Evolutionary conservation across 306 rosid genomes (phyloP), one percentile per base, ranked within the genome.

Genomic region (Gillenia trifoliata): DNA sequence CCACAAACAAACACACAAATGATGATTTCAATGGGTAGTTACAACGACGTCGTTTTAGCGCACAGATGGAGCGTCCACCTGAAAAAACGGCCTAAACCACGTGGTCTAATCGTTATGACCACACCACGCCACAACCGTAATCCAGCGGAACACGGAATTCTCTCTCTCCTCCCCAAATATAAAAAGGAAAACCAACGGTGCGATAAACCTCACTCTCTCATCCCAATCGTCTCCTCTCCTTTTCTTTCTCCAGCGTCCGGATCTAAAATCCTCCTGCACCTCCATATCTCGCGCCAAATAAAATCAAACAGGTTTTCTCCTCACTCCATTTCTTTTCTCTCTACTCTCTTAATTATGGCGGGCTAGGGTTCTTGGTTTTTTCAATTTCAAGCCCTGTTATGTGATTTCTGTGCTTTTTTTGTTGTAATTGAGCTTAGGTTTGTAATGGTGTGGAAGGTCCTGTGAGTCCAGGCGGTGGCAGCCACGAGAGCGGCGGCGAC

Each of bases 241-340:
- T 86, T 86, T 16, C 81, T 97, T 90, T 95, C 88, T 92, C 93
- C 98, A 95, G 93, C 98, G 98, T 95, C 97, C 97, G 99, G n/a
- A 94, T 93, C 85, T 85, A 71, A 41, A 83, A 75, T 71, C 87
- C 86, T 85, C 77, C 50, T 67, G 43, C 61, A 76, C 19, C 88
- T 56, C 76, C 16, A 26, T 26, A 88, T 86, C 98, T 81, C 98
- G 96, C 97, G 89, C 91, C 93, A 86, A 88, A 76, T 59, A 11
- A 59, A 26, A 59, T 13, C n/a, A 29, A 26, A 59, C 34, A 59
- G 64, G 64, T 59, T 17, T 52, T n/a, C 33, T 52, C 61, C 12
- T 40, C n/a, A n/a, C n/a, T n/a, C 11, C 28, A 33, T 33, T 78
- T 40, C 70, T n/a, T n/a, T n/a, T n/a, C n/a, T n/a, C n/a, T n/a